Evolutionary conservation across 768 basidiomycete genomes (phyloP).

Genomic region (Phaffia tasmanica): DNA sequence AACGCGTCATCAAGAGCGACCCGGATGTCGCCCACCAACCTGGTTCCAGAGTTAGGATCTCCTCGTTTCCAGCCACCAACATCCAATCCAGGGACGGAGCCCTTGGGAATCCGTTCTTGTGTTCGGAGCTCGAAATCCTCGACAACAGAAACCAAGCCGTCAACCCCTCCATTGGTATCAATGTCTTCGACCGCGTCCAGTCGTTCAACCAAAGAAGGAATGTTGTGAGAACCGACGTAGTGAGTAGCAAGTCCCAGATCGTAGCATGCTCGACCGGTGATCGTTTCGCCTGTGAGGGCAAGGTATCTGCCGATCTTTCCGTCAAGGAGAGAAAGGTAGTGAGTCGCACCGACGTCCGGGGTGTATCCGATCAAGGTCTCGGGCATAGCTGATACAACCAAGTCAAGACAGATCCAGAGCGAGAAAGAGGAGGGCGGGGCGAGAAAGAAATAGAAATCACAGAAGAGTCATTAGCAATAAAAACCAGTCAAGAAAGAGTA

Average conservation of each 20-base stretch:
- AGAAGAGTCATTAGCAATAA: too few species aligned
- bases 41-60: slow-evolving; percentile 30
- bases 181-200: slow-evolving; percentile 37
- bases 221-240: slow-evolving; percentile 64
- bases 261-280: slow-evolving; percentile 72
- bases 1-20: slow-evolving; percentile 75
- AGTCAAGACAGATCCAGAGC: neutral
- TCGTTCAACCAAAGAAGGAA: slow-evolving; percentile 59
- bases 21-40: slow-evolving; percentile 50
- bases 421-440: neutral
- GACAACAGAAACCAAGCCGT: slow-evolving; percentile 52
- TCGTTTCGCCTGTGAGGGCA: slow-evolving; percentile 60
- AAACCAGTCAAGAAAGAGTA: too few species aligned
- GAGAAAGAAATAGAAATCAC: neutral
- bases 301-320: slow-evolving; percentile 91
- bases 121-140: slow-evolving; percentile 44
- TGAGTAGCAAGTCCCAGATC: slow-evolving; percentile 92
- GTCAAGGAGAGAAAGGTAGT: slow-evolving; percentile 78
- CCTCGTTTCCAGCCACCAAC: slow-evolving; percentile 25
- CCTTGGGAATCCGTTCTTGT: slow-evolving; percentile 40
- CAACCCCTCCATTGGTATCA: slow-evolving; percentile 45
- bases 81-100: slow-evolving; percentile 4
- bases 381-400: slow-evolving; percentile 60
- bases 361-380: slow-evolving; percentile 84
- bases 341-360: slow-evolving; percentile 58